A percentile compares a stretch with the other conserved stretches of the same genome.
Conservation (phyloP, 1,284 basidiomycete species). For the Ustilago tritici region DNA sequence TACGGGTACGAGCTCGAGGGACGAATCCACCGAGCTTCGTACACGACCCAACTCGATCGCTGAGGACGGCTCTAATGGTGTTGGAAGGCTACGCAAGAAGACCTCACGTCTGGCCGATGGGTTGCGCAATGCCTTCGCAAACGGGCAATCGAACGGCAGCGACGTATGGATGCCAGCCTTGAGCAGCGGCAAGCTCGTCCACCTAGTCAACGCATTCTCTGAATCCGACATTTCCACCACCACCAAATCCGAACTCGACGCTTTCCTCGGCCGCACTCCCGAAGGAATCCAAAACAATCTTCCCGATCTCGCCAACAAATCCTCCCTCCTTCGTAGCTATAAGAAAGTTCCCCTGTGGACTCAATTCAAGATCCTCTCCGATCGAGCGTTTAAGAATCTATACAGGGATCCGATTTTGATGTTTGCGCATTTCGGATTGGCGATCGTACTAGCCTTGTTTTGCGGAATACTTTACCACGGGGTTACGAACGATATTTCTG, state of each 20-base stretch:
- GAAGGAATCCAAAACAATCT: constrained; percentile 52
- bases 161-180: constrained; percentile 66
- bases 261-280: constrained; percentile 33
- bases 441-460: constrained; percentile 85
- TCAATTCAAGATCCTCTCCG: constrained; percentile 92
- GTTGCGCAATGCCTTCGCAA: constrained; percentile 71
- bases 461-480: constrained; percentile 85
- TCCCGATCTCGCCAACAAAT: constrained; percentile 67
- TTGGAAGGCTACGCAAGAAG: constrained; percentile 71
- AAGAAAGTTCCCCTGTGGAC: constrained; percentile 86
- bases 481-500: constrained; percentile 74
- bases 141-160: constrained; percentile 72
- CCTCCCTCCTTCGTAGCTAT: constrained; percentile 77
- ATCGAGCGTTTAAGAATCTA: constrained; percentile 97
- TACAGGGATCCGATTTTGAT: constrained; percentile 88
- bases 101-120: constrained; percentile 80
- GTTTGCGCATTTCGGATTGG: constrained; percentile 87
- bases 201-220: constrained; percentile 81
- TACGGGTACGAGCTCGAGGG: constrained; percentile 35
- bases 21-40: constrained; percentile 73
- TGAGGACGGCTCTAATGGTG: constrained; percentile 69
- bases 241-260: constrained; percentile 77
- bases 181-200: constrained; percentile 74
- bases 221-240: constrained; percentile 77
- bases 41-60: constrained; percentile 74